These are phyloP conservation scores for Peziza echinospora DNA, from an alignment of 495 filamentous ascomycete species.

Conservation along the genomic window DNA sequence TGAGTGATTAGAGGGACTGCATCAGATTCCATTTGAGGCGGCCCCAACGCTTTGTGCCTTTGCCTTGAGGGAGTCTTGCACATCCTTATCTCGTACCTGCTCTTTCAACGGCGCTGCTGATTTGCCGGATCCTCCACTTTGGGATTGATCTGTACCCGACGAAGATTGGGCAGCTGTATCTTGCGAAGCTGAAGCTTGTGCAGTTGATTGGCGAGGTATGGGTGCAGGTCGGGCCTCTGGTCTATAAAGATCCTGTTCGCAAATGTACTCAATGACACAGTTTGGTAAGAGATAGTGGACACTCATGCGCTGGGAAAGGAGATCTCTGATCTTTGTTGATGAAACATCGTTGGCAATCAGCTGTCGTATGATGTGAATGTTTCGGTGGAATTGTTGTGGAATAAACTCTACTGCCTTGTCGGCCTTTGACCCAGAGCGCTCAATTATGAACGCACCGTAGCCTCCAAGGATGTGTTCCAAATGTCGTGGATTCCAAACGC, in stretches of 20 bases:
- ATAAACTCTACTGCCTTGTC: constrained; percentile 46
- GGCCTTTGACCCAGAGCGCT: constrained; percentile 74
- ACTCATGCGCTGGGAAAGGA: constrained; percentile 62
- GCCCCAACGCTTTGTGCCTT: too few species aligned
- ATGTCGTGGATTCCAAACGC: constrained; percentile 65
- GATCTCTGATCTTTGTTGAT: constrained; percentile 71
- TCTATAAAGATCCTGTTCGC: constrained; percentile 48
- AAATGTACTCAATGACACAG: constrained; percentile 54
- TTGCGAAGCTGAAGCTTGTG: too few species aligned
- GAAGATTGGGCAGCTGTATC: too few species aligned
- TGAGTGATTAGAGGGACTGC: too few species aligned
- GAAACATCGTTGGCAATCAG: constrained; percentile 79
- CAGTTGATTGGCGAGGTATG: too few species aligned
- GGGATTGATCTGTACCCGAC: too few species aligned
- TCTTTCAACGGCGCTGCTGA: too few species aligned
- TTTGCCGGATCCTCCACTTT: too few species aligned
- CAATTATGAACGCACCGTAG: constrained; percentile 76
- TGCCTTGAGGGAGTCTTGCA: too few species aligned
- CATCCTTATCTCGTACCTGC: too few species aligned
- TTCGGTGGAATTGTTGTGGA: constrained; percentile 28
- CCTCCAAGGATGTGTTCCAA: constrained; percentile 67
- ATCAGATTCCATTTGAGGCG: too few species aligned
- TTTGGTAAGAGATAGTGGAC: constrained; percentile 26
- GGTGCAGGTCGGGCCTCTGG: constrained; percentile 29
- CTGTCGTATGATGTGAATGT: constrained; percentile 74